phyloP scores from a whole-genome alignment of 257 asterid genomes.

The Scutellaria galericulata region DNA sequence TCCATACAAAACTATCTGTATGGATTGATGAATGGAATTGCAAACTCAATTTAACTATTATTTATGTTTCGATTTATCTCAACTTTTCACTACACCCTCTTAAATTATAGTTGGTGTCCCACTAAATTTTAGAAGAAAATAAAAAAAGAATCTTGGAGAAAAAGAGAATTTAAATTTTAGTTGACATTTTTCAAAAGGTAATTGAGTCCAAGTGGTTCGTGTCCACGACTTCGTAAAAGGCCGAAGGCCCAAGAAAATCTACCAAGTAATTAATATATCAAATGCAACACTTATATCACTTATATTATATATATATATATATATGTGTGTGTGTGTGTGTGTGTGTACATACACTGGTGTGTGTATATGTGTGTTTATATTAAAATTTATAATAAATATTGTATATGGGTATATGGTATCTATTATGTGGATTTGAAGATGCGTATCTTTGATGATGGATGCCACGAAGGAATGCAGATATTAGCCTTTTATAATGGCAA shows the following conservation, averaged over 20 bases:
- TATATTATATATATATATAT: too few relatives aligned
- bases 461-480: constrained; percentile 32
- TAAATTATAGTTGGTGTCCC: background rate
- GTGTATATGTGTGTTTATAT: too few relatives aligned
- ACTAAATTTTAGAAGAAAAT: background rate
- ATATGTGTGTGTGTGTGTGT: too few relatives aligned
- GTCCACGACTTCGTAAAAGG: too few relatives aligned
- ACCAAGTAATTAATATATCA: too few relatives aligned
- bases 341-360: too few relatives aligned
- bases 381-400: too few relatives aligned
- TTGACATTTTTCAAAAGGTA: too few relatives aligned
- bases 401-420: too few relatives aligned
- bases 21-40: constrained; percentile 43
- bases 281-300: too few relatives aligned
- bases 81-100: background rate
- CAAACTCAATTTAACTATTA: constrained; percentile 20
- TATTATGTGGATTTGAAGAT: background rate
- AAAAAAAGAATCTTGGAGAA: background rate
- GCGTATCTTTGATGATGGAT: constrained; percentile 18
- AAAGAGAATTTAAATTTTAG: background rate
- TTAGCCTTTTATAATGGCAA: background rate
- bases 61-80: background rate
- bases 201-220: too few relatives aligned
- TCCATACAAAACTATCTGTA: constrained; percentile 1
- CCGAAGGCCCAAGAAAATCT: too few relatives aligned